A percentile compares a stretch with the other conserved stretches of the same genome.
Evolutionary conservation across 2,329 filamentous ascomycete species (phyloP).

Genomic region (Penicillium sp.): DNA sequence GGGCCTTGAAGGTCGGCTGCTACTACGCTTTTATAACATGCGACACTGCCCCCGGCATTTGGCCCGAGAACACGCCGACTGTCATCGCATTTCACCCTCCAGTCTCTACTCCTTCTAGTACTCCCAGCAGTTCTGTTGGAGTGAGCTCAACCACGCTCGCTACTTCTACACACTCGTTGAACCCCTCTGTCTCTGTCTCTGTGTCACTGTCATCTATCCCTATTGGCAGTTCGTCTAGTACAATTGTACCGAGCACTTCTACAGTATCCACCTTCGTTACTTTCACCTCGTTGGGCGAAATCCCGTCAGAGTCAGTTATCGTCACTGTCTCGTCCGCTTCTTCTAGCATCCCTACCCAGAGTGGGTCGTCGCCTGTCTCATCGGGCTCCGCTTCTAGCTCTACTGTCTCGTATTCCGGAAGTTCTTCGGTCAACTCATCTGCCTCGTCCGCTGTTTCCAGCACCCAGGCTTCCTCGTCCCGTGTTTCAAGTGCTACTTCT

Average conservation of each 20-base stretch:
- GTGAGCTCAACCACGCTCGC: not conserved
- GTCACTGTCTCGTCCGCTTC: conserved; percentile 7
- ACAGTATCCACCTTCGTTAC: conserved; percentile 17
- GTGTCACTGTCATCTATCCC: not conserved
- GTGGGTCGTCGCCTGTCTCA: not conserved
- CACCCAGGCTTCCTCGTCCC: not conserved
- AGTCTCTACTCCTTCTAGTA: conserved; percentile 10
- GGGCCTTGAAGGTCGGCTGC: conserved; percentile 27
- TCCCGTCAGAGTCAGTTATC: not conserved
- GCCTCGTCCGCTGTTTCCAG: not conserved
- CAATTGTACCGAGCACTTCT: not conserved
- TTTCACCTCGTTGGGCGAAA: not conserved
- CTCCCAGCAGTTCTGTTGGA: conserved; percentile 12
- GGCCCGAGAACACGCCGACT: conserved; percentile 25
- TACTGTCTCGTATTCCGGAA: not conserved
- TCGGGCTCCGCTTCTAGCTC: conserved; percentile 7
- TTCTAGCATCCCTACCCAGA: conserved; percentile 1
- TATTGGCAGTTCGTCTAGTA: not conserved
- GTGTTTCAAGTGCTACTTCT: not conserved
- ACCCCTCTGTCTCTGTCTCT: conserved; percentile 7
- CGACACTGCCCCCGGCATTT: conserved; percentile 31
- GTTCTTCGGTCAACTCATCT: not conserved
- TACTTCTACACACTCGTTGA: conserved; percentile 9
- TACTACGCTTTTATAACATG: conserved; percentile 37
- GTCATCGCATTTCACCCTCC: conserved; percentile 21